Base-by-base conservation (phyloP, 176 grass and related monocot genomes). In the Juncus effusus region DNA sequence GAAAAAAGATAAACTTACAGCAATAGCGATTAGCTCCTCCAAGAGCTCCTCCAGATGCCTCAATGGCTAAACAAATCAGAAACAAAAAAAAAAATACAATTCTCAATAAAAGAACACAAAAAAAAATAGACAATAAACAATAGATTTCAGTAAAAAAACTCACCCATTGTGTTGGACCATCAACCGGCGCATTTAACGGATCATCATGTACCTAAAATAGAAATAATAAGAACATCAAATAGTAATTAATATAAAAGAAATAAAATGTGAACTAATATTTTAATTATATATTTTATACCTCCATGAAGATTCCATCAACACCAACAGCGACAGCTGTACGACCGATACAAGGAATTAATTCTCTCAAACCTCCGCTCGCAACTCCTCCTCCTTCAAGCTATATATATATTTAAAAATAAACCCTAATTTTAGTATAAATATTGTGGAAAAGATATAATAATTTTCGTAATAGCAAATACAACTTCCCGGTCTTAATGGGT, bases 111-210 rank as follows among this genome's bases (percentile, higher is more conserved):
- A 13, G 13, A 51, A 38, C 36, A 58, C 69, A 74, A 44, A 6
- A 15, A 42, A 57, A 15, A 6, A 62, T 36, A 55, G 40, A 60
- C 69, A 62, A 64, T 28, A 28, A 28, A 28, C 19, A 28, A 28
- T 28, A 28, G 19, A 28, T 28, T 28, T 28, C 19, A 73, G 47
- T 60, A 53, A 54, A 73, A 39, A 55, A 8, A 69, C 77, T 70
- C 56, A 96, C 88, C 93, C 93, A 92, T 79, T 96, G 93, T 51
- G 93, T 96, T 69, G 93, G 93, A 49, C 85, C 93, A n/a, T 96
- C 93, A 28, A 86, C 90, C 67, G 93, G 93, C 60, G 93, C 85
- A 54, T 70, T 89, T 62, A 96, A 19, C 51, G 93, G 93, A 68
- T 96, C 80, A 69, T 96, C 88, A 51, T 96, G 93, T 61, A 96